A percentile compares a stretch with the other conserved stretches of the same genome.
These are phyloP conservation scores for Phaeomoniella chlamydospora DNA, from an alignment of 2,329 filamentous ascomycete genomes.

Conservation along the genomic window DNA sequence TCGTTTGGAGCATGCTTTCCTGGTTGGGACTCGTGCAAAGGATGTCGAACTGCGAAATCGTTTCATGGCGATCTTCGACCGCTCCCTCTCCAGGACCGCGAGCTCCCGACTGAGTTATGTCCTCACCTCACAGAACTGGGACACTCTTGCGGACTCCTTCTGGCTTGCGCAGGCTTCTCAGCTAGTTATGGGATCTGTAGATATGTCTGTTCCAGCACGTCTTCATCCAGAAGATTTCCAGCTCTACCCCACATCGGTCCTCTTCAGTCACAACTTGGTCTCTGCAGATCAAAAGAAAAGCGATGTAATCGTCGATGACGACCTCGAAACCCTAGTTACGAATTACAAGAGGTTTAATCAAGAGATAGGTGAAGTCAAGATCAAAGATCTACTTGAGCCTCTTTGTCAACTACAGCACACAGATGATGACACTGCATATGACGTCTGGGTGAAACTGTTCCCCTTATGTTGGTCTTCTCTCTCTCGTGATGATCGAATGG, in stretches of 20 bases:
- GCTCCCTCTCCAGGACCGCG: constrained; percentile 81
- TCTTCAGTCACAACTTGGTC: constrained; percentile 51
- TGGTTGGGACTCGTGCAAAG: constrained; percentile 83
- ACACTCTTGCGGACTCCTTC: constrained; percentile 84
- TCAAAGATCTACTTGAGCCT: constrained; percentile 79
- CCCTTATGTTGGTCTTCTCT: constrained; percentile 88
- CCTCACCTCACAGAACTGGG: constrained; percentile 88
- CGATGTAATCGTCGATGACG: constrained; percentile 63
- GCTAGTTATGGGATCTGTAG: constrained; percentile 77
- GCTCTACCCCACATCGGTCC: constrained; percentile 55
- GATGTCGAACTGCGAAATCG: constrained; percentile 95
- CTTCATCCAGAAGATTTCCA: constrained; percentile 76
- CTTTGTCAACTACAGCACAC: constrained; percentile 84
- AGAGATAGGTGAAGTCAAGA: constrained; percentile 73
- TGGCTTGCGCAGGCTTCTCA: constrained; percentile 95
- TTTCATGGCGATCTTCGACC: constrained; percentile 93
- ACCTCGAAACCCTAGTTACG: constrained; percentile 64
- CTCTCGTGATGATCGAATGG: constrained; percentile 71
- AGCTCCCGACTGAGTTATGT: constrained; percentile 82
- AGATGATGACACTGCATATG: constrained; percentile 65
- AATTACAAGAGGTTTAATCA: constrained; percentile 70
- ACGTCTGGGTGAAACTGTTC: constrained; percentile 84
- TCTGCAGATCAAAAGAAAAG: constrained; percentile 50
- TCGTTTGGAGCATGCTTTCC: constrained; percentile 92
- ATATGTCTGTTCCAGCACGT: constrained; percentile 65